Conservation (phyloP, 352 stramenopile genomes). For the Phytophthora palmivora region DNA sequence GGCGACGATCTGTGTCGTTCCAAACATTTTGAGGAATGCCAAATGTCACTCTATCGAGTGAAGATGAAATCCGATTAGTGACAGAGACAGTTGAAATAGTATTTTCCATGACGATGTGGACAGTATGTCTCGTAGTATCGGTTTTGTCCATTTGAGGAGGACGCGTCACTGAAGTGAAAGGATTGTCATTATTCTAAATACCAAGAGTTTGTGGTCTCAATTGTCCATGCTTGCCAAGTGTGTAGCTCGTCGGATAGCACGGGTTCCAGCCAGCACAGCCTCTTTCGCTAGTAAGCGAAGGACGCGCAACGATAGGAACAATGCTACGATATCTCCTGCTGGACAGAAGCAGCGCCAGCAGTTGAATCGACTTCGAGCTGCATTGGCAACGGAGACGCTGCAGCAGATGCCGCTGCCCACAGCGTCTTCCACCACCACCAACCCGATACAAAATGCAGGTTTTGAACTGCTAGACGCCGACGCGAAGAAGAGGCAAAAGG, state of each 20-base stretch:
- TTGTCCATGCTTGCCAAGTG: conserved; percentile 14
- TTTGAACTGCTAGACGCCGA: neutral
- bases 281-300: conserved; percentile 52
- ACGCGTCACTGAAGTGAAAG: too few species aligned
- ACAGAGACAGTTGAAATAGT: neutral
- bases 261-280: conserved; percentile 6
- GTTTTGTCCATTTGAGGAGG: too few species aligned
- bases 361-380: conserved; percentile 45
- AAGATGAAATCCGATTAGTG: too few species aligned
- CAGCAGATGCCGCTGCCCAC: conserved; percentile 13
- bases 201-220: conserved; percentile 23
- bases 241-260: neutral
- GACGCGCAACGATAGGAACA: conserved; percentile 22
- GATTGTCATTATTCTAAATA: too few species aligned
- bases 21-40: conserved; percentile 28
- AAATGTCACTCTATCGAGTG: too few species aligned
- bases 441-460: neutral
- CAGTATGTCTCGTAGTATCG: neutral
- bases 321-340: conserved; percentile 26
- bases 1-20: conserved; percentile 4
- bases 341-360: conserved; percentile 56
- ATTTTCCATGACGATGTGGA: neutral
- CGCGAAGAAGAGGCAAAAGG: conserved; percentile 27
- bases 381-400: conserved; percentile 38
- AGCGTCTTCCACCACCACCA: neutral